Base-by-base conservation (phyloP, 805 yeast species). In the Nakazawaea holstii region DNA sequence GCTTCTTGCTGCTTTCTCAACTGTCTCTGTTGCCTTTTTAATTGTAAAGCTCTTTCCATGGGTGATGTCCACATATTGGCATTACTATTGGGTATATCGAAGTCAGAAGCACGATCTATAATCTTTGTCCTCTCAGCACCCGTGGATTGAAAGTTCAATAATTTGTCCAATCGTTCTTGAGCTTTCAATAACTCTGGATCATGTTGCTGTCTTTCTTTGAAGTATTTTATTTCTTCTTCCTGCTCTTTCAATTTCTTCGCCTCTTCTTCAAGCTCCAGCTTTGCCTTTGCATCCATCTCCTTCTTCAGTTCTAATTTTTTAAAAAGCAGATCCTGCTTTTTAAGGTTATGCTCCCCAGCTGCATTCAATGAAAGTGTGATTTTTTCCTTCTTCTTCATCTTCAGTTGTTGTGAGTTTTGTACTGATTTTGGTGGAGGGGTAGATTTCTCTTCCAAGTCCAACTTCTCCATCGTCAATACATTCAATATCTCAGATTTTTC, bases 91-190 rank as follows among this genome's bases (percentile, higher is more conserved):
- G 75, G 69, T 47, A 83, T 64, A 43, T 87, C 95, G 60, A 78
- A 88, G 61, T 94, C 99, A 5, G 95, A 80, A 0, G 95, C 97
- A 59, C 88, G 84, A 61, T 94, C 99, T 35, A 95, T 91, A 52
- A 94, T 89, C 55, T 79, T 80, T 0, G 99, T 94, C 61, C 99
- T 74, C 61, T 89, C 95, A 1, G 91, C 87, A 6, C 95, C 87
- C 14, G 91, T 81, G 2, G 79, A 87, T 62, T 94, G 99, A 62
- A 82, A 94, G 52, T 80, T 76, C 39, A 94, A 68, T 41, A 94
- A 67, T 30, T 79, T 84, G 30, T 87, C 87, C 42, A 94, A 67
- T 43, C 91, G 70, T 39, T 78, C 79, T 55, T 87, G 84, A 0
- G 99, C 99, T 48, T 72, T 72, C 4, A 70, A 53, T 33, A 87